Evolutionary conservation across 371 early-diverging fungal species (phyloP), one percentile per base, ranked within the genome.

Genomic region (Rhizopus sp.): DNA sequence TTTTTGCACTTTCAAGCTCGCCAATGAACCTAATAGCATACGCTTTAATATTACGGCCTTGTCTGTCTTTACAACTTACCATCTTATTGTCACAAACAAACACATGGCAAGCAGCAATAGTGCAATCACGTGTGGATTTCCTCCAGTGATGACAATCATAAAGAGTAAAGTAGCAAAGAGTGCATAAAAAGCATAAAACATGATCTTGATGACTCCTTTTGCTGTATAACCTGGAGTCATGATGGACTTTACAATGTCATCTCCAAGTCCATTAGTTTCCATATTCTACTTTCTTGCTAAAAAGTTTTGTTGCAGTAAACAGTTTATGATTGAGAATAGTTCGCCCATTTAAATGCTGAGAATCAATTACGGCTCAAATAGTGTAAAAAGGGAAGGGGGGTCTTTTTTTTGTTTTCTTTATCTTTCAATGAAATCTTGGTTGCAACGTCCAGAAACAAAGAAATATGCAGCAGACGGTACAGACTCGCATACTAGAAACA

Each of bases 381-480:
- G n/a, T n/a, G n/a, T n/a, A n/a, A n/a, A n/a, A n/a, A n/a, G n/a
- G n/a, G n/a, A n/a, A n/a, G n/a, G n/a, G n/a, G n/a, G n/a, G n/a
- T 41, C 15, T 41, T 0, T 41, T 13, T 41, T 41, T 41, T 41
- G 9, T 8, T 13, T 13, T 40, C n/a, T 29, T 7, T 23, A 23
- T 46, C 1, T 1, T 29, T 9, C 13, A 29, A 56, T 77, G 12
- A 70, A 65, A 59, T 72, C 78, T 30, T 72, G 72, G 66, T 62
- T 68, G 60, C 72, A 73, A 57, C 82, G 82, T 53, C 85, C 85
- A 35, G 80, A 82, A 64, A 81, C 85, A 17, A 85, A 85, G 60
- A 83, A 82, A 53, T 85, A 85, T 72, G 78, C 83, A 55, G 83
- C 83, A 40, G 85, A 85, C 70, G 78, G 85, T 85, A 77, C n/a